Evolutionary conservation across 2,329 filamentous ascomycete genomes (phyloP), one percentile per base, ranked within the genome.

Genomic region (Onygenales sp.): DNA sequence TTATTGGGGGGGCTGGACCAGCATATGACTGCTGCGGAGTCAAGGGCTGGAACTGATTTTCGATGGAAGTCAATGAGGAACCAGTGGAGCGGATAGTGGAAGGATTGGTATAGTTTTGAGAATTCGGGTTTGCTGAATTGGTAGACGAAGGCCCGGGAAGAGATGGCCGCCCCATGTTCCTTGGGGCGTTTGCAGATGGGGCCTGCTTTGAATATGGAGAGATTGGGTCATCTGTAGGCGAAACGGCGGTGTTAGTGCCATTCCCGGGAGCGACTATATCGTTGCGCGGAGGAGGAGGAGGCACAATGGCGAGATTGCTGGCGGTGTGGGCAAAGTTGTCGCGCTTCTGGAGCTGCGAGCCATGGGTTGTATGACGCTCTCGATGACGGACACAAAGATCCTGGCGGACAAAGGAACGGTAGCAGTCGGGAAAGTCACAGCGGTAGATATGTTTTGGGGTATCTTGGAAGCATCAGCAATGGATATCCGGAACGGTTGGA

Each of bases 371-470:
- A 69, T 92, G 88, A 43, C 88, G 82, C 66, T 92, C 87, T 65
- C 84, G 81, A 70, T 93, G 88, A 42, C 88, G 84, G 64, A 93
- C 86, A 66, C 93, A 90, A 54, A 98, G 77, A 69, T 98, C 93
- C 60, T 94, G 88, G 58, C 93, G 84, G 54, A 97, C 92, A 72
- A 97, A 98, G 34, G 87, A 85, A 50, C 92, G 86, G 56, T 85
- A 83, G 70, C 93, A 98, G 65, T 91, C 89, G 17, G 88, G 88
- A 63, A 91, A 95, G 65, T 94, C 88, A 75, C 93, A 97, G 64
- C 83, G 83, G 67, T 95, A 97, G 52, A 95, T 95, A 66, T 94
- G 88, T 72, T 96, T 96, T 14, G 92, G 92, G 54, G 88, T 86
- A 72, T 97, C 87, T 89, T 54, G 17, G 36, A 45, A 17, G 54